Conservation (phyloP, 345 rosid species). For the Citrus unshiu region DNA sequence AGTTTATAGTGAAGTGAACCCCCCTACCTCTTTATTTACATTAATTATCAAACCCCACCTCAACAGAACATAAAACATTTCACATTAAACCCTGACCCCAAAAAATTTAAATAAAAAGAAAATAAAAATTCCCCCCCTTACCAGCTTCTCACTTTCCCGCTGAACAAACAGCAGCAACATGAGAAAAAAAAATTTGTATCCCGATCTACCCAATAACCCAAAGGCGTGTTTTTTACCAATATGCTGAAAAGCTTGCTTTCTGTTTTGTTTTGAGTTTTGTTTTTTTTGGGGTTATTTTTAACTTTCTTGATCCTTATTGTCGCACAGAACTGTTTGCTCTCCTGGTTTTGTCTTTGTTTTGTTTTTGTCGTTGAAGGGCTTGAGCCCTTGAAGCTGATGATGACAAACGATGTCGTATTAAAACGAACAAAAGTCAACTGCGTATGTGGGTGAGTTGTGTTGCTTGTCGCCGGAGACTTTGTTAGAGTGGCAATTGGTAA, state of each 20-base stretch:
- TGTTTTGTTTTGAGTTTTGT: too few species aligned
- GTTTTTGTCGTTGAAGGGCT: neutral
- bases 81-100: neutral
- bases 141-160: conserved; percentile 16
- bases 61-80: conserved; percentile 24
- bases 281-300: too few species aligned
- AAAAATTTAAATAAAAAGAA: neutral
- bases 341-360: neutral
- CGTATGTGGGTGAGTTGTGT: neutral
- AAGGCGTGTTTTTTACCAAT: neutral
- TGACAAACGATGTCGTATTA: conserved; percentile 23
- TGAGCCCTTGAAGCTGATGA: neutral
- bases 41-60: conserved; percentile 37
- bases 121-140: neutral
- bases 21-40: conserved; percentile 31
- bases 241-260: neutral
- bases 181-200: neutral
- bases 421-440: neutral
- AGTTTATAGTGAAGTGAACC: neutral
- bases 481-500: neutral
- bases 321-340: neutral
- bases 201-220: neutral
- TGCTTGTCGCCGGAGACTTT: neutral
- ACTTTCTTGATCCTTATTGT: neutral
- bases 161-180: conserved; percentile 19